Evolutionary conservation across 352 stramenopile species (phyloP).

Genomic region (Globisporangium alternatum): DNA sequence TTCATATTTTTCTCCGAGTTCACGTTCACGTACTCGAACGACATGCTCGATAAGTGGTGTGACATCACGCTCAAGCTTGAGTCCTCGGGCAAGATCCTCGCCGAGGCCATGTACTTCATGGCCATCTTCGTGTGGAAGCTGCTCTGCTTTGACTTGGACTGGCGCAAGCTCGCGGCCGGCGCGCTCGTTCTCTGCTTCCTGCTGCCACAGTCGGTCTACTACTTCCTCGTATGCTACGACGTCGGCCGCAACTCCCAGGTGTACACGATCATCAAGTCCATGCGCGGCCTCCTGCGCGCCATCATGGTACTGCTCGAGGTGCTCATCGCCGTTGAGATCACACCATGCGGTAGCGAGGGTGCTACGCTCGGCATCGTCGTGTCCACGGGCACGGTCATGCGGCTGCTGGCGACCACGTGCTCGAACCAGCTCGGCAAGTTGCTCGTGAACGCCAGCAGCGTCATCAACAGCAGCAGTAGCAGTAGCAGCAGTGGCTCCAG

Average conservation of each 20-base stretch:
- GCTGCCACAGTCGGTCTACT: constrained; percentile 39
- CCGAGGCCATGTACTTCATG: constrained; percentile 39
- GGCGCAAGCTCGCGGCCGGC: constrained; percentile 27
- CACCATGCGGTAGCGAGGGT: constrained; percentile 47
- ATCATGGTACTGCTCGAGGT: constrained; percentile 38
- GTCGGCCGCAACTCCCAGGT: constrained; percentile 26
- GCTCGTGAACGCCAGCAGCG: constrained; percentile 25
- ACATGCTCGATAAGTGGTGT: constrained; percentile 41
- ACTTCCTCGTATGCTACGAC: constrained; percentile 29
- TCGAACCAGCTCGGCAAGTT: constrained; percentile 43
- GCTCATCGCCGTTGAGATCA: constrained; percentile 46
- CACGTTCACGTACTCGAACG: constrained; percentile 42
- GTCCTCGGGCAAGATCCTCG: constrained; percentile 48
- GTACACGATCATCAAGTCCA: constrained; percentile 36
- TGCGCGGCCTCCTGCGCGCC: constrained; percentile 37
- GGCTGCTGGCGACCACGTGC: constrained; percentile 37
- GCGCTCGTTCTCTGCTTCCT: constrained; percentile 37
- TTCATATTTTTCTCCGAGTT: constrained; percentile 67
- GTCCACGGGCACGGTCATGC: constrained; percentile 51
- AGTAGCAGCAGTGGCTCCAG: neutral
- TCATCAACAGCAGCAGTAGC: constrained; percentile 17
- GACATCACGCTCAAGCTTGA: constrained; percentile 34
- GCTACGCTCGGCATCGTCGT: constrained; percentile 49
- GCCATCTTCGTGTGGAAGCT: constrained; percentile 45
- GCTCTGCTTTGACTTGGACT: constrained; percentile 40